Evolutionary conservation across 2,329 filamentous ascomycete species (phyloP).

Genomic region (Colletotrichum siamense): DNA sequence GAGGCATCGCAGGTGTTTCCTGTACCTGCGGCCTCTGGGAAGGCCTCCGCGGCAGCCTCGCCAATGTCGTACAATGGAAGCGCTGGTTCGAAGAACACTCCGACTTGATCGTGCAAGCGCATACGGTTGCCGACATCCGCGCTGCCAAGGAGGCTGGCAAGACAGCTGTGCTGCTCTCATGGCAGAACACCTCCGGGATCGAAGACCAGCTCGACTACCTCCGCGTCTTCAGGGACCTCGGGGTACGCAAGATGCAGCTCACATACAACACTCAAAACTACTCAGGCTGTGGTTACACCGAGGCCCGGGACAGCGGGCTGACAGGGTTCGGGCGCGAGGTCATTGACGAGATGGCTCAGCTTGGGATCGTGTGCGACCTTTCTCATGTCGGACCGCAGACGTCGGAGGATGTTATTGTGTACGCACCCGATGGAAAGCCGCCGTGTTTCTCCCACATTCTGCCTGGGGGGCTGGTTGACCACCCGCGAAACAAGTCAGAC

Average conservation of each 20-base stretch:
- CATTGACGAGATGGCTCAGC: constrained; percentile 36
- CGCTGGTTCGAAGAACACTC: constrained; percentile 46
- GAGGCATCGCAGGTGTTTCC: constrained; percentile 45
- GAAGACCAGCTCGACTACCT: constrained; percentile 43
- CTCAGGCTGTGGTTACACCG: constrained; percentile 43
- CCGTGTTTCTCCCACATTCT: constrained; percentile 45
- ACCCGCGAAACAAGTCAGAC: constrained; percentile 43
- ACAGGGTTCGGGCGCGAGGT: constrained; percentile 40
- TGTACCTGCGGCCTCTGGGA: constrained; percentile 46
- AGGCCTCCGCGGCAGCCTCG: constrained; percentile 39
- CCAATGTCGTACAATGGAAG: constrained; percentile 46
- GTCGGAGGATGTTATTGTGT: constrained; percentile 37
- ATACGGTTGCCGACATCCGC: constrained; percentile 39
- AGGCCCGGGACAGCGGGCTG: constrained; percentile 38
- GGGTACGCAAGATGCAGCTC: constrained; percentile 46
- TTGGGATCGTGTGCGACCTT: constrained; percentile 41
- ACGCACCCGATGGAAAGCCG: constrained; percentile 38
- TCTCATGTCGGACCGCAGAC: constrained; percentile 39
- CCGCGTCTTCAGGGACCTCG: constrained; percentile 43
- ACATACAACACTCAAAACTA: constrained; percentile 49
- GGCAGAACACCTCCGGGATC: constrained; percentile 47
- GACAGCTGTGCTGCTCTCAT: constrained; percentile 42
- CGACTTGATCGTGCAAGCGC: constrained; percentile 43
- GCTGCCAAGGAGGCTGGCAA: constrained; percentile 38
- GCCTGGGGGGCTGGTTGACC: constrained; percentile 37